Evolutionary conservation across 2,329 filamentous ascomycete species (phyloP).

Genomic region (Capronia americana): DNA sequence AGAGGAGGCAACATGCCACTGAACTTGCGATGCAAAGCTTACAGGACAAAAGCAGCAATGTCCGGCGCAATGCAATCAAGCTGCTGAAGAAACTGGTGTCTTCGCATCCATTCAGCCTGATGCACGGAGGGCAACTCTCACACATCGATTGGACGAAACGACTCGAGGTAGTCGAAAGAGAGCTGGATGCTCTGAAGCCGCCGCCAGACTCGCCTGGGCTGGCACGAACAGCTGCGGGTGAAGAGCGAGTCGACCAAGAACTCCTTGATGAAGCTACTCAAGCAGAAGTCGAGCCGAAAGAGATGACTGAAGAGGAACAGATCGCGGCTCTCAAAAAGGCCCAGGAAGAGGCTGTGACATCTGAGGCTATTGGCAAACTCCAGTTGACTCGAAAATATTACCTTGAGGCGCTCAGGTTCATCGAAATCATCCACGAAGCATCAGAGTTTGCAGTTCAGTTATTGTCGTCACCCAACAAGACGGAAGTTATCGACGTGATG

Average conservation of each 20-base stretch:
- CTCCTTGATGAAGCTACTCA: slow-evolving; percentile 90
- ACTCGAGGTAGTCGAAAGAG: slow-evolving; percentile 79
- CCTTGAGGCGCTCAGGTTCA: slow-evolving; percentile 89
- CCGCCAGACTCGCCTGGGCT: slow-evolving; percentile 76
- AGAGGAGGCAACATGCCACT: slow-evolving; percentile 83
- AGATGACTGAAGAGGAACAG: slow-evolving; percentile 81
- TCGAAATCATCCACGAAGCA: slow-evolving; percentile 84
- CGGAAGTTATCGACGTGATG: slow-evolving; percentile 97
- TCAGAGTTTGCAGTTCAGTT: slow-evolving; percentile 84
- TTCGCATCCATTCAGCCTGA: slow-evolving; percentile 90
- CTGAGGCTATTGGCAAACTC: slow-evolving; percentile 85
- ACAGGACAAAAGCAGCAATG: slow-evolving; percentile 98
- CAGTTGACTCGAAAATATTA: slow-evolving; percentile 91
- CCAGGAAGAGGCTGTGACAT: slow-evolving; percentile 84
- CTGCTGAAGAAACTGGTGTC: slow-evolving; percentile 85
- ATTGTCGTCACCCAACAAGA: slow-evolving; percentile 94
- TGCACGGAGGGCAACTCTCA: slow-evolving; percentile 86
- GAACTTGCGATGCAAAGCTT: slow-evolving; percentile 87
- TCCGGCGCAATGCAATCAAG: slow-evolving; percentile 93
- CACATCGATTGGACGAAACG: slow-evolving; percentile 84
- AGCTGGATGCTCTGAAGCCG: slow-evolving; percentile 81
- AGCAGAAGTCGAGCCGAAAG: slow-evolving; percentile 72
- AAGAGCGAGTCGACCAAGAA: slow-evolving; percentile 75
- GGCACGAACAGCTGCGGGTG: slow-evolving; percentile 65
- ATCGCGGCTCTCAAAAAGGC: slow-evolving; percentile 76